These are phyloP conservation scores for Rhizopus arrhizus DNA, from an alignment of 371 early-diverging fungal species.

Conservation along the genomic window DNA sequence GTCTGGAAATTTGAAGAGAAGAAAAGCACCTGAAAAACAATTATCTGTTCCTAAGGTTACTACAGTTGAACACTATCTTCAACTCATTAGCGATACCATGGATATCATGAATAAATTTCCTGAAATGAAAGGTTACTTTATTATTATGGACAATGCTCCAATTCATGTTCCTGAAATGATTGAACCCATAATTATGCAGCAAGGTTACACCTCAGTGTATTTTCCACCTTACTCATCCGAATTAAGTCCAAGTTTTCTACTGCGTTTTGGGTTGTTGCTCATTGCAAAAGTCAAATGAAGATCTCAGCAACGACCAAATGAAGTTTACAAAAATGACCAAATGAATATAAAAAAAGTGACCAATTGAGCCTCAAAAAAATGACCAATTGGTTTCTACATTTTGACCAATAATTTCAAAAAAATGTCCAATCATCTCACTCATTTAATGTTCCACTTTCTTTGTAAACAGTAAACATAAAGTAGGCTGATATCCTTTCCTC, in stretches of 20 bases:
- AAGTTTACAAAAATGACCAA: conserved; percentile 7
- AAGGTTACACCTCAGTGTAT: conserved; percentile 15
- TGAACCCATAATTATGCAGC: conserved; percentile 7
- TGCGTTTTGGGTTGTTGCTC: conserved; percentile 22
- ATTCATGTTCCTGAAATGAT: conserved; percentile 23
- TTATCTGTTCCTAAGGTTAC: conserved; percentile 26
- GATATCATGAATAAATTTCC: conserved; percentile 20
- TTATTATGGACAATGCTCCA: conserved; percentile 22
- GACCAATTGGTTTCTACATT: too few species aligned
- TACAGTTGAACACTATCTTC: conserved; percentile 24
- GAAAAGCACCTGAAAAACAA: conserved; percentile 22
- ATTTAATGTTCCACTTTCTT: too few species aligned
- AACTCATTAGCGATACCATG: conserved; percentile 21
- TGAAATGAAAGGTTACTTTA: conserved; percentile 20
- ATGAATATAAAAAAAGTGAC: conserved; percentile 2
- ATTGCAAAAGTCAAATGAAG: conserved; percentile 3
- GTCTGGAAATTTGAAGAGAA: conserved; percentile 25
- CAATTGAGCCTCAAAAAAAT: too few species aligned
- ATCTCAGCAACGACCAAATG: conserved; percentile 9
- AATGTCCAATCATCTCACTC: background rate
- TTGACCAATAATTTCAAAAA: conserved; percentile 3
- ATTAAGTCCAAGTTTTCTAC: conserved; percentile 21
- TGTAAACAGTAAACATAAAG: too few species aligned
- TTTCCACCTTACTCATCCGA: conserved; percentile 21
- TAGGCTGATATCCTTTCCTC: too few species aligned